Evolutionary conservation across 1,284 basidiomycete species (phyloP).

Genomic region (Fomes fomentarius): DNA sequence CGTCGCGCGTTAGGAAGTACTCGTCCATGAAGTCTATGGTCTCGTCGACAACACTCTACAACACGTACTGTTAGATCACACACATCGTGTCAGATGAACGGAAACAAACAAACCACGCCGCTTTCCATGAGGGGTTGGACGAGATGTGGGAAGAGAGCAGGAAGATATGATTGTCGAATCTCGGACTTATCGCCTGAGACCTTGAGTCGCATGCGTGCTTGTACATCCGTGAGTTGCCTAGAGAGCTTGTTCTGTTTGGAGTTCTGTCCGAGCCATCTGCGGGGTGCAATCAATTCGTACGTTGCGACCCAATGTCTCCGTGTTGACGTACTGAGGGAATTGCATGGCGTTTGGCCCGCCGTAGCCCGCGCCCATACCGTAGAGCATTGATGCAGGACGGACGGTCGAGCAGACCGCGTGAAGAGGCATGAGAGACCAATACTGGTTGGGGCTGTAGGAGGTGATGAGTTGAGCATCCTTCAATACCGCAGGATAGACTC

Average conservation of each 20-base stretch:
- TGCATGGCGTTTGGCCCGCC: conserved; percentile 68
- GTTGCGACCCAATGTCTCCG: neutral
- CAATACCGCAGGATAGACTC: no score
- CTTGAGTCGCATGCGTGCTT: conserved; percentile 93
- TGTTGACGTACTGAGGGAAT: conserved; percentile 77
- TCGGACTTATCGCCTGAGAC: conserved; percentile 90
- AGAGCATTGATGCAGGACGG: conserved; percentile 81
- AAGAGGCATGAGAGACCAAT: conserved; percentile 94
- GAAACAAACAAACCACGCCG: conserved; percentile 55
- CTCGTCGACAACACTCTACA: conserved; percentile 77
- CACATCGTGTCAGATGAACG: neutral
- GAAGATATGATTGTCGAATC: conserved; percentile 90
- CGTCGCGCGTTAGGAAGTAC: conserved; percentile 92
- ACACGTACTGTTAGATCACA: neutral
- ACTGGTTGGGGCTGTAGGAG: conserved; percentile 81
- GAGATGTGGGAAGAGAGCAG: conserved; percentile 80
- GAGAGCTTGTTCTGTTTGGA: conserved; percentile 87
- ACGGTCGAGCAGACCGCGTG: conserved; percentile 93
- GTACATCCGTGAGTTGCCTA: conserved; percentile 87
- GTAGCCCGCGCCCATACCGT: conserved; percentile 72
- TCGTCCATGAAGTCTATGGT: conserved; percentile 92
- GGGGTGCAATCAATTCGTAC: neutral
- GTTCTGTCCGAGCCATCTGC: conserved; percentile 95
- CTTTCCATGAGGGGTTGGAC: conserved; percentile 78
- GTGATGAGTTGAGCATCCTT: neutral